Evolutionary conservation across 2,329 filamentous ascomycete genomes (phyloP), one percentile per base, ranked within the genome.

Genomic region (Lecanosticta acicola): DNA sequence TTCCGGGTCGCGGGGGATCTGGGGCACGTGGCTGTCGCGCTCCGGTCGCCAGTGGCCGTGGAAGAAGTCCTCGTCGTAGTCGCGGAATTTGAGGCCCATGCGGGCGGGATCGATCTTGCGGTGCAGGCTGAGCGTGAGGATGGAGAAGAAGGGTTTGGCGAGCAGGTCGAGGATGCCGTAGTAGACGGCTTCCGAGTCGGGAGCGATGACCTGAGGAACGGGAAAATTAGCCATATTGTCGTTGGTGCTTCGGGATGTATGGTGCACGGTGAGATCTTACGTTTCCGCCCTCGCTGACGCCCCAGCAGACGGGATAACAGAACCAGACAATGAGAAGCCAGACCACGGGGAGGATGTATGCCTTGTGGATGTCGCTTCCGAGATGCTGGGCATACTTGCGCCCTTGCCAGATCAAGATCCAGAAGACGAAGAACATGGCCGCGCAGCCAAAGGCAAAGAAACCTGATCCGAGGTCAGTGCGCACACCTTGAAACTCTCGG

Each of bases 141-240:
- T 64, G 1, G 76, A 75, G 53, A 83, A 84, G 8, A 75, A 67
- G 1, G 78, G 77, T 64, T 83, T 84, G 1, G 80, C 72, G 1
- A 82, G 42, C 4, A 83, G 65, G 45, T 84, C 81, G 0, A 84
- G 68, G 2, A 83, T 63, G 11, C 80, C 79, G 54, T 84, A 85
- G 59, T 83, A 83, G 42, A 82, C 66, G 2, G 78, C 78, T 55
- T 84, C 81, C 0, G 77, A 78, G 58, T 84, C 80, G 0, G 36
- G 35, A 29, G 24, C 24, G 24, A 29, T 29, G 24, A 29, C 24
- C 16, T 26, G n/a, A 20, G 10, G 16, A 17, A 33, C 19, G n/a
- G 18, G 13, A 43, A 21, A n/a, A 26, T 10, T 17, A 13, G 19
- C 20, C 11, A 7, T 2, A 3, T 8, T 21, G 32, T 14, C 24